A percentile compares a stretch with the other conserved stretches of the same genome.
These are phyloP conservation scores for Meripilus lineatus DNA, from an alignment of 1,284 basidiomycete genomes.

Conservation along the genomic window DNA sequence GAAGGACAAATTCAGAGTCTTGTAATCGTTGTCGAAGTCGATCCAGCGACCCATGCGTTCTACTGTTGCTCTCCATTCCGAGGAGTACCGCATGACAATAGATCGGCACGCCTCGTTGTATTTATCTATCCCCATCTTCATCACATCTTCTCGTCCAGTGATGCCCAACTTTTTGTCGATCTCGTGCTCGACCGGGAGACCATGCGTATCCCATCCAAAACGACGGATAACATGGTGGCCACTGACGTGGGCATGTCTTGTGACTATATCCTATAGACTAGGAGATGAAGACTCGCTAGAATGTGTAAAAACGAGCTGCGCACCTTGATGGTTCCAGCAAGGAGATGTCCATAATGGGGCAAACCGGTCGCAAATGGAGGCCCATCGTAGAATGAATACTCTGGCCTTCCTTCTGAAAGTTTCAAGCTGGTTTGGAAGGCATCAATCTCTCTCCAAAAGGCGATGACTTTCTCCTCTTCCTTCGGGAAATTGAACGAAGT, in stretches of 20 bases:
- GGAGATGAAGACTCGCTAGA: too few relatives aligned
- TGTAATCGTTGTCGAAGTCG: conserved; percentile 99
- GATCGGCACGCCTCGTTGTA: conserved; percentile 97
- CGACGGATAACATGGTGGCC: conserved; percentile 93
- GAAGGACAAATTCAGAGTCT: conserved; percentile 89
- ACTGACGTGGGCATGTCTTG: conserved; percentile 90
- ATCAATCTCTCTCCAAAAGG: conserved; percentile 95
- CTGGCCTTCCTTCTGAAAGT: conserved; percentile 84
- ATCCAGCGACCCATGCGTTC: conserved; percentile 99
- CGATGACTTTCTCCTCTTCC: conserved; percentile 90
- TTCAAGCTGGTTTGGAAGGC: conserved; percentile 95
- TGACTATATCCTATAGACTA: conserved; percentile 93
- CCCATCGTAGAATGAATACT: conserved; percentile 96
- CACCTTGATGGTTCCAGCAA: conserved; percentile 95
- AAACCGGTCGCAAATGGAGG: conserved; percentile 97
- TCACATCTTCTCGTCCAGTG: conserved; percentile 90
- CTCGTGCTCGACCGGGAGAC: conserved; percentile 98
- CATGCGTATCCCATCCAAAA: conserved; percentile 99
- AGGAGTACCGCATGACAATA: conserved; percentile 97
- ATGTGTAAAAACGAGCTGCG: too few relatives aligned
- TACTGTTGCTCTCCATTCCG: conserved; percentile 92
- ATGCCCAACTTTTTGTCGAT: conserved; percentile 98
- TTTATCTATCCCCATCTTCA: conserved; percentile 94
- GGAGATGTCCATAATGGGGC: conserved; percentile 93
- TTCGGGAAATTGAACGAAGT: conserved; percentile 83